A percentile compares a stretch with the other conserved stretches of the same genome.
Conservation (phyloP, 2,329 filamentous ascomycete species). For the Microsporum ferrugineum region DNA sequence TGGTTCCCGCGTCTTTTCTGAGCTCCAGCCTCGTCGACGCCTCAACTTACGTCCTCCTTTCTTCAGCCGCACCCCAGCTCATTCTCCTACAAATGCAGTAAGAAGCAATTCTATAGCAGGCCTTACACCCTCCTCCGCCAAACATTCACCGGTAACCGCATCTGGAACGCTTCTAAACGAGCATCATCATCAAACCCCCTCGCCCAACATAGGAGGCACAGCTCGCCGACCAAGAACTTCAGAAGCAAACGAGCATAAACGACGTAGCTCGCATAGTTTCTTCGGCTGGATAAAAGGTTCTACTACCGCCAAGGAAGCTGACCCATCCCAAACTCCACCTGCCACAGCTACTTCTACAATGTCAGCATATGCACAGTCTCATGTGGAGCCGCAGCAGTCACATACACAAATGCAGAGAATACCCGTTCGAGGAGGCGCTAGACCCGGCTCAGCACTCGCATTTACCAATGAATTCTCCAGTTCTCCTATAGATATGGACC, state of each 20-base stretch:
- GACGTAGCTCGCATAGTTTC: slow-evolving; percentile 28
- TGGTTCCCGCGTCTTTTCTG: slow-evolving; percentile 10
- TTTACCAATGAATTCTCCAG: neutral
- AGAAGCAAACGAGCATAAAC: slow-evolving; percentile 25
- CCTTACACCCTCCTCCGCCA: neutral
- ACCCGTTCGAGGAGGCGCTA: neutral
- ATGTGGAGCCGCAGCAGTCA: neutral
- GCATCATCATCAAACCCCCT: neutral
- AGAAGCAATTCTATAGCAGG: neutral
- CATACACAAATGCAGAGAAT: neutral
- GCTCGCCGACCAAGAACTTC: slow-evolving; percentile 11
- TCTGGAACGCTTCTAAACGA: neutral
- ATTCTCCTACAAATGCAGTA: slow-evolving; percentile 19
- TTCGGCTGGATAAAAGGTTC: slow-evolving; percentile 32
- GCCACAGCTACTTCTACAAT: neutral
- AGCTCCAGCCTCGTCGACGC: slow-evolving; percentile 21
- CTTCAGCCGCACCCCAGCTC: slow-evolving; percentile 22
- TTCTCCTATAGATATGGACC: neutral
- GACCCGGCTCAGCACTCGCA: neutral
- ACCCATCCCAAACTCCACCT: neutral
- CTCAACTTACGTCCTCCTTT: slow-evolving; percentile 29
- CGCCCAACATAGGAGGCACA: neutral
- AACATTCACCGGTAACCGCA: slow-evolving; percentile 11
- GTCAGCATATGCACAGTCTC: neutral
- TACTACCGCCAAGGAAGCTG: neutral